phyloP scores from a whole-genome alignment of 1,139 yeast species.

The Casaregolazyma lundiana region DNA sequence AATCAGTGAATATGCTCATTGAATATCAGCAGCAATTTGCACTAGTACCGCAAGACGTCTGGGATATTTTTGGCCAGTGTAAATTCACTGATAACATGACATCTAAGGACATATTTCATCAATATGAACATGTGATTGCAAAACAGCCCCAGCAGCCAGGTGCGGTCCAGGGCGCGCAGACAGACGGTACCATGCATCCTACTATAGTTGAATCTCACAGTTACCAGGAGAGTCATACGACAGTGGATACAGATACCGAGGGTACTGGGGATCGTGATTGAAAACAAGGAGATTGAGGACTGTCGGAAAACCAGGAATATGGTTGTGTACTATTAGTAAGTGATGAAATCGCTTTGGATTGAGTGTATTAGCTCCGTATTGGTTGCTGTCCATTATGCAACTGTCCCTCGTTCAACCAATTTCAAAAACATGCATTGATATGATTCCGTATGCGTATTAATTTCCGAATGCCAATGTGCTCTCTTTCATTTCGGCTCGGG shows the following conservation, averaged over 20 bases:
- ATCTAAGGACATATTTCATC: conserved; percentile 30
- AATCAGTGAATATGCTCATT: conserved; percentile 80
- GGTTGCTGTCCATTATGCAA: too few relatives aligned
- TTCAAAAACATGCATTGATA: too few relatives aligned
- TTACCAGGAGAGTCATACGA: not conserved
- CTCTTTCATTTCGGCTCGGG: not conserved
- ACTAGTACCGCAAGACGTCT: conserved; percentile 57
- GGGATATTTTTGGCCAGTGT: conserved; percentile 32
- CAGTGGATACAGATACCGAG: too few relatives aligned
- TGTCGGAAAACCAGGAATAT: too few relatives aligned
- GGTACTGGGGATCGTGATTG: too few relatives aligned
- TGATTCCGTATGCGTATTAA: too few relatives aligned
- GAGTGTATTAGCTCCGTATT: too few relatives aligned
- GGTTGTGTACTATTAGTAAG: not conserved
- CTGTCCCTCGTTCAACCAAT: too few relatives aligned
- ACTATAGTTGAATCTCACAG: not conserved
- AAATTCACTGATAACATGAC: conserved; percentile 19
- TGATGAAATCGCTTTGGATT: too few relatives aligned
- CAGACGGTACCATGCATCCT: not conserved
- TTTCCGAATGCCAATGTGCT: not conserved
- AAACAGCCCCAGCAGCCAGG: too few relatives aligned
- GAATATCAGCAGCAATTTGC: conserved; percentile 79
- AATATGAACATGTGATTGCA: conserved; percentile 22
- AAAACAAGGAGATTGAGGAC: not conserved
- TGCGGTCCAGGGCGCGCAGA: not conserved